Evolutionary conservation across 192 early-diverging fungal genomes (phyloP), one percentile per base, ranked within the genome.

Genomic region (Radiomyces spectabilis): DNA sequence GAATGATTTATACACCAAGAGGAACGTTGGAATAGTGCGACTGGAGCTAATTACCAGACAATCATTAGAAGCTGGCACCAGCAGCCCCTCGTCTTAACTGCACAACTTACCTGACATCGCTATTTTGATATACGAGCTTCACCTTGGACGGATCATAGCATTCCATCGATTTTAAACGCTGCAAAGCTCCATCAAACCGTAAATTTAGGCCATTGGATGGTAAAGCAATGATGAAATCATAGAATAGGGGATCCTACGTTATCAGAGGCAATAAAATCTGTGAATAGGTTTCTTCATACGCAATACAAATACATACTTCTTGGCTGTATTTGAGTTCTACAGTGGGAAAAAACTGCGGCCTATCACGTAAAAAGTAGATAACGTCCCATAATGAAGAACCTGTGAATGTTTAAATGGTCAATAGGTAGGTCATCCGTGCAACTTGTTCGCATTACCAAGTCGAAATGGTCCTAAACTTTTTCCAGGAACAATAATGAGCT

Each of bases 1-100:
- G 74, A 90, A 86, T 7, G 79, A 60, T 52, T 80, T 79, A 68
- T 87, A 84, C 15, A 87, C 79, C 1, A 75, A 51, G 9, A 82
- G 48, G 53, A 82, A 87, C 5, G 85, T 90, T 2, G 88, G 81
- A 2, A 82, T 65, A 5, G 74, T 68, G 55, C 79, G 80, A 29
- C 56, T 65, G 0, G 84, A 87, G 46, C 80, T 80, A 52, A 15
- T n/a, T n/a, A n/a, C n/a, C n/a, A n/a, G n/a, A 41, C n/a, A 29
- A 37, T 44, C 9, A 26, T 5, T 10, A 52, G 7, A 35, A 30
- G 39, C 26, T 61, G 53, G 12, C 24, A 47, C 2, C 2, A 29
- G n/a, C 32, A 30, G 27, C 16, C 34, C 12, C 12, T 15, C 6
- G 3, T 13, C 8, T 33, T 49, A 15, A 31, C 12, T 21, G 5